These are phyloP conservation scores for Chaetomium strumarium DNA, from an alignment of 2,329 filamentous ascomycete genomes.

Conservation along the genomic window DNA sequence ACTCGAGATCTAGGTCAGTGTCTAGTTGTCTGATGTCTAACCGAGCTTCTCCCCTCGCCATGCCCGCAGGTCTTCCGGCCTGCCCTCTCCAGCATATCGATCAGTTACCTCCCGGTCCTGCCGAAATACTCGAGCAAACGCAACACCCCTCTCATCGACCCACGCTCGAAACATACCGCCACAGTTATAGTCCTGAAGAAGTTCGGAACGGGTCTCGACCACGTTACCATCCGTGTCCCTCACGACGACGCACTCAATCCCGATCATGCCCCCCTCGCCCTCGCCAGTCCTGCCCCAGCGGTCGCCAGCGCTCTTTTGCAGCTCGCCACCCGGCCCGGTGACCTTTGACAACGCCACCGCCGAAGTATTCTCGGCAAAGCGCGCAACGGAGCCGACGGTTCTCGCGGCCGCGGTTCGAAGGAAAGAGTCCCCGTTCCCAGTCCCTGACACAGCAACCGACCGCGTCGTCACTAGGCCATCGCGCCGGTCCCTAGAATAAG, in stretches of 20 bases:
- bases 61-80: not conserved
- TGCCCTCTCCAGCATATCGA: slow-evolving; percentile 7
- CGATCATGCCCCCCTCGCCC: slow-evolving; percentile 81
- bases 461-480: slow-evolving; percentile 31
- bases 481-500: slow-evolving; percentile 16
- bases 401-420: slow-evolving; percentile 64
- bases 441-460: slow-evolving; percentile 62
- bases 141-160: slow-evolving; percentile 55
- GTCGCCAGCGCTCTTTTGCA: slow-evolving; percentile 67
- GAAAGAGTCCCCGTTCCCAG: slow-evolving; percentile 87
- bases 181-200: slow-evolving; percentile 78
- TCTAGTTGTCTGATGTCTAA: not conserved
- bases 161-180: slow-evolving; percentile 84
- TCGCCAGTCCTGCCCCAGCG: slow-evolving; percentile 71
- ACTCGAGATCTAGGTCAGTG: not conserved
- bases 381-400: slow-evolving; percentile 66
- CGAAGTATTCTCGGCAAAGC: slow-evolving; percentile 52
- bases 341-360: slow-evolving; percentile 57
- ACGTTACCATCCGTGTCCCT: slow-evolving; percentile 38
- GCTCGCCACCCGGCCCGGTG: slow-evolving; percentile 63
- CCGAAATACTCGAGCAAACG: slow-evolving; percentile 53
- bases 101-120: slow-evolving; percentile 18
- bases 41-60: slow-evolving; percentile 14
- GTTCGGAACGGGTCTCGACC: slow-evolving; percentile 39
- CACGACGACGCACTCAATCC: slow-evolving; percentile 57